A percentile compares a stretch with the other conserved stretches of the same genome.
phyloP scores from a whole-genome alignment of 768 basidiomycete genomes.

The Lentinula sp. region DNA sequence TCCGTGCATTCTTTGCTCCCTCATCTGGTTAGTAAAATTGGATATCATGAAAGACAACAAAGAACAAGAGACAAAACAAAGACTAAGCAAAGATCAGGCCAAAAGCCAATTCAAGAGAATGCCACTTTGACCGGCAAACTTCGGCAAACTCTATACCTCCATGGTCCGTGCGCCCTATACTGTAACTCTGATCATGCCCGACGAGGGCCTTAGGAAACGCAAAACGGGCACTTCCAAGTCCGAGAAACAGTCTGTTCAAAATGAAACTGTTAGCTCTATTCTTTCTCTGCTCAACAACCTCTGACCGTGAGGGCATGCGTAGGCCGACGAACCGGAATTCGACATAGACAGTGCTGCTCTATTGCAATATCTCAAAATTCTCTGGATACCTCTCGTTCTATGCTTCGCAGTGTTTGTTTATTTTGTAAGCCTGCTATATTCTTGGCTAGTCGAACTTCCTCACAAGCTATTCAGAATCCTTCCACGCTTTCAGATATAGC shows the following conservation, averaged over 20 bases:
- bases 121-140: too few species aligned
- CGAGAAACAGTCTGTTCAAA: background rate
- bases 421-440: background rate
- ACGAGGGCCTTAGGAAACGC: constrained; percentile 4
- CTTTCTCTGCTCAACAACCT: background rate
- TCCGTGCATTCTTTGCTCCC: too few species aligned
- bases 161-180: too few species aligned
- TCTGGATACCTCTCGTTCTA: constrained; percentile 8
- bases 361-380: constrained; percentile 8
- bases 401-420: constrained; percentile 7
- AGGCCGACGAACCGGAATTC: constrained; percentile 4
- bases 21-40: too few species aligned
- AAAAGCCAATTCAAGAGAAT: too few species aligned
- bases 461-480: constrained; percentile 6
- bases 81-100: too few species aligned
- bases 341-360: constrained; percentile 9
- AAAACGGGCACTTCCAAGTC: background rate
- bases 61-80: too few species aligned
- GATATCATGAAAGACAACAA: too few species aligned
- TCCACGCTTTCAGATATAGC: constrained; percentile 6
- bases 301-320: background rate
- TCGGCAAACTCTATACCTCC: too few species aligned
- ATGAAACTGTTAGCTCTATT: background rate
- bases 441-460: background rate
- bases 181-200: constrained; percentile 2